Percentiles rank a stretch among this genome's conserved stretches.
phyloP scores from a whole-genome alignment of 2,329 filamentous ascomycete genomes.

The Claviceps fusiformis region DNA sequence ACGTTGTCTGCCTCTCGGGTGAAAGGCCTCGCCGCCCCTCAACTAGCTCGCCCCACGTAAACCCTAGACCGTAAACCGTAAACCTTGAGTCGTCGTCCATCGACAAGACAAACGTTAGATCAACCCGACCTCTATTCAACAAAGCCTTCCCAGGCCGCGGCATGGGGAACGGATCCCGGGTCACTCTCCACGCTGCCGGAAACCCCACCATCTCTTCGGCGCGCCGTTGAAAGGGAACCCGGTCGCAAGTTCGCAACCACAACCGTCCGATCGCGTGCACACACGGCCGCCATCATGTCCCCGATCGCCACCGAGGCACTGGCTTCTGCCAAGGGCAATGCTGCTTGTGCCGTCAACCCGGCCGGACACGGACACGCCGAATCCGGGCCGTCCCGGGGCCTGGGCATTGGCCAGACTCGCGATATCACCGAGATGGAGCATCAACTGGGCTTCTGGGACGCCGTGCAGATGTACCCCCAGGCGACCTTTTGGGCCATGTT shows the following conservation, averaged over 20 bases:
- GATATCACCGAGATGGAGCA: slow-evolving; percentile 12
- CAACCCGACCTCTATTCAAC: neutral
- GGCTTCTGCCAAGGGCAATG: neutral
- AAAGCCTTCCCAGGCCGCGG: too few relatives aligned
- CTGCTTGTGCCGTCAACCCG: neutral
- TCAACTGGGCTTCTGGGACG: slow-evolving; percentile 17
- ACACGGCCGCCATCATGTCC: neutral
- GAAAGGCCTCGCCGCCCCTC: too few relatives aligned
- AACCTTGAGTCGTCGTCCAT: neutral
- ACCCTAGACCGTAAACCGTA: too few relatives aligned
- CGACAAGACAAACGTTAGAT: neutral
- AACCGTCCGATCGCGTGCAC: neutral
- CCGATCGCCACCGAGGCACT: neutral
- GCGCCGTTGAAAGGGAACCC: neutral
- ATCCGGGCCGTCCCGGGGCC: slow-evolving; percentile 1
- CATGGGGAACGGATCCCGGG: neutral
- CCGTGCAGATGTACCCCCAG: slow-evolving; percentile 23
- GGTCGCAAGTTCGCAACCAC: too few relatives aligned
- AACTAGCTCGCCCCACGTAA: neutral
- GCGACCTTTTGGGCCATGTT: slow-evolving; percentile 18
- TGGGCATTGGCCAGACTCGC: slow-evolving; percentile 12
- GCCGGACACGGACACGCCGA: neutral
- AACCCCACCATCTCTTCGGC: neutral
- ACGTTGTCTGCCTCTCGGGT: too few relatives aligned
- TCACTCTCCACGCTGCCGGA: neutral